A percentile compares a stretch with the other conserved stretches of the same genome.
Conservation (phyloP, 2,329 filamentous ascomycete genomes). For the Proliferodiscus dingleyae region DNA sequence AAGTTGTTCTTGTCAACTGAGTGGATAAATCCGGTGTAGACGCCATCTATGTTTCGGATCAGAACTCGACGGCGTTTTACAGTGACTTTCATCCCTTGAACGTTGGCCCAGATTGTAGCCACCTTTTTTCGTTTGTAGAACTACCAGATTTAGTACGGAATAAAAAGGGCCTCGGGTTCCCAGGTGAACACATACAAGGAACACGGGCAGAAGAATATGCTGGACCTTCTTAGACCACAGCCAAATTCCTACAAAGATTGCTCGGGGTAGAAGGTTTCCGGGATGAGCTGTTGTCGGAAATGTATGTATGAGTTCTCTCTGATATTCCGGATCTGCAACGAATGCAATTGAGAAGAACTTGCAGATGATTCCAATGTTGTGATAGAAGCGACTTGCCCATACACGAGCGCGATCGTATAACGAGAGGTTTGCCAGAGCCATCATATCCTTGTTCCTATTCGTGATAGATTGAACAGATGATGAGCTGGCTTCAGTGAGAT, state of each 20-base stretch:
- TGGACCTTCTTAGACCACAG: conserved; percentile 41
- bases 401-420: background rate
- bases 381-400: conserved; percentile 5
- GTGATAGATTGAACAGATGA: background rate
- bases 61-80: conserved; percentile 42
- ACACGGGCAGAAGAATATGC: conserved; percentile 40
- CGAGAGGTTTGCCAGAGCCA: background rate
- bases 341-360: conserved; percentile 40
- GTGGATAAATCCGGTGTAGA: conserved; percentile 43
- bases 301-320: conserved; percentile 39
- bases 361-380: conserved; percentile 30
- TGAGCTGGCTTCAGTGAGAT: background rate
- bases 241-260: conserved; percentile 41
- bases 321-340: conserved; percentile 41
- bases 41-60: conserved; percentile 42
- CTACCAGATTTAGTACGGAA: conserved; percentile 35
- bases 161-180: too few species aligned
- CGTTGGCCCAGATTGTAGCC: conserved; percentile 41
- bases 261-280: conserved; percentile 33
- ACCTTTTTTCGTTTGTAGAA: conserved; percentile 37
- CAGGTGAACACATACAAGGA: conserved; percentile 23
- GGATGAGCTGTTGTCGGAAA: conserved; percentile 32
- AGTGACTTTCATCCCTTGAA: conserved; percentile 43
- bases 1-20: conserved; percentile 5
- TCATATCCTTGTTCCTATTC: background rate